A percentile compares a stretch with the other conserved stretches of the same genome.
Conservation (phyloP, 148 eudicot genomes). For the Fagopyrum esculentum region DNA sequence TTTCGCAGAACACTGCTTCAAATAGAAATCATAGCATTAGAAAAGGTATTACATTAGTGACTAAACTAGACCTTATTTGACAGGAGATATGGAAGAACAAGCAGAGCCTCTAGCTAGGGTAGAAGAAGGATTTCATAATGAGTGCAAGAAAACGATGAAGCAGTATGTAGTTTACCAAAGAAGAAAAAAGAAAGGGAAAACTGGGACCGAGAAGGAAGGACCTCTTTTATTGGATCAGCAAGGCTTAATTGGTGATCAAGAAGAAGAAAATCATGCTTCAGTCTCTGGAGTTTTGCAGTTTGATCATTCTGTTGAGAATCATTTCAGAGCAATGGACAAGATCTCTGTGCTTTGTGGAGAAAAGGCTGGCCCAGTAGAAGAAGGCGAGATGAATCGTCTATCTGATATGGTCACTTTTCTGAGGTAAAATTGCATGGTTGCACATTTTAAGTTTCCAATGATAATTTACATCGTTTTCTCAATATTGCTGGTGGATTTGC, state of each 20-base stretch:
- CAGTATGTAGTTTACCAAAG: conserved; percentile 5
- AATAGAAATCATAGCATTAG: not conserved
- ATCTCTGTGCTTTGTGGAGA: conserved; percentile 43
- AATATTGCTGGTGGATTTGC: conserved; percentile 15
- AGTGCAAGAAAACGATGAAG: conserved; percentile 8
- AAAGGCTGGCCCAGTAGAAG: conserved; percentile 22
- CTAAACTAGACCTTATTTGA: not conserved
- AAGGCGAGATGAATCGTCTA: conserved; percentile 38
- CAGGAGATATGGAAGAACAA: conserved; percentile 6
- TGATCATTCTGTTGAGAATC: conserved; percentile 50
- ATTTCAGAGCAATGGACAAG: conserved; percentile 40
- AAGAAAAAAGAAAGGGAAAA: not conserved
- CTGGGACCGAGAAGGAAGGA: conserved; percentile 8
- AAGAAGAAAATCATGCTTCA: conserved; percentile 18
- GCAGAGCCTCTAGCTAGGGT: not conserved
- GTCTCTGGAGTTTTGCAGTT: conserved; percentile 36
- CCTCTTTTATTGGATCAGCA: conserved; percentile 8
- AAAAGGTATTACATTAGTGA: not conserved
- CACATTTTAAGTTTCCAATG: not conserved
- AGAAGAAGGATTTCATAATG: not conserved
- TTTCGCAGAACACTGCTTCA: not conserved
- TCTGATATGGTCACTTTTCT: conserved; percentile 52
- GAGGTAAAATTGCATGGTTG: conserved; percentile 30
- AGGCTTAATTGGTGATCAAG: conserved; percentile 2
- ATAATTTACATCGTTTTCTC: not conserved